A percentile compares a stretch with the other conserved stretches of the same genome.
Evolutionary conservation across 306 rosid species (phyloP).

Genomic region (Ochetophila trinervis): DNA sequence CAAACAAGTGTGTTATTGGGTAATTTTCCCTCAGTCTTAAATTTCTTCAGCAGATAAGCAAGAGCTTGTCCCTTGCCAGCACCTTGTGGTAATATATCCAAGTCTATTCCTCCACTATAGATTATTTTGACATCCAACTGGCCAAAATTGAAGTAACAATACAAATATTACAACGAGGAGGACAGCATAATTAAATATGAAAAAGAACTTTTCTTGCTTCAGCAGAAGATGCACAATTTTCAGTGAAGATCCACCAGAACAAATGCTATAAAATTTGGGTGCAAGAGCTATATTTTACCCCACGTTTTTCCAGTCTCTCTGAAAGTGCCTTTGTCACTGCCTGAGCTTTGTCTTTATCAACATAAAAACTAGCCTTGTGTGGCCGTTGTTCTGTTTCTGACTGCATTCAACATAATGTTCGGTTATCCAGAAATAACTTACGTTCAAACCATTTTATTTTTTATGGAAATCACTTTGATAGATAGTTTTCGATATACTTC

Average conservation of each 20-base stretch:
- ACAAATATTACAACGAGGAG: conserved; percentile 14
- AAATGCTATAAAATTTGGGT: conserved; percentile 7
- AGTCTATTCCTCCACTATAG: conserved; percentile 93
- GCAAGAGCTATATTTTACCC: conserved; percentile 51
- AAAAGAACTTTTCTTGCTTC: conserved; percentile 2
- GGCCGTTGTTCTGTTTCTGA: conserved; percentile 82
- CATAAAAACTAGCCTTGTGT: conserved; percentile 90
- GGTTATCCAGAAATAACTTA: conserved; percentile 15
- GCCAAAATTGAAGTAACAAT: conserved; percentile 25
- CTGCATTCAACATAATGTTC: conserved; percentile 43
- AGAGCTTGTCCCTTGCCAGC: conserved; percentile 99
- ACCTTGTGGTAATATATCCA: conserved; percentile 86
- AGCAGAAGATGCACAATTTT: conserved; percentile 3
- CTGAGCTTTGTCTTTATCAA: conserved; percentile 72
- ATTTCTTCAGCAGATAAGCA: conserved; percentile 82
- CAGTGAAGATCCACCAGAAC: conserved; percentile 7
- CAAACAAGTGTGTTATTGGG: conserved; percentile 85
- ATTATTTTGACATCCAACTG: conserved; percentile 96
- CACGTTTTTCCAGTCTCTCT: conserved; percentile 50
- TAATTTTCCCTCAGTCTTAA: conserved; percentile 59
- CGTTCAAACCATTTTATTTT: conserved; percentile 6
- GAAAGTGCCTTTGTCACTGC: conserved; percentile 64
- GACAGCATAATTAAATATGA: neutral
- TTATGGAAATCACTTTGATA: conserved; percentile 1
- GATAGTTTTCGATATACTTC: neutral